Base-by-base conservation (phyloP, 352 stramenopile genomes). In the Globisporangium takayamanum region DNA sequence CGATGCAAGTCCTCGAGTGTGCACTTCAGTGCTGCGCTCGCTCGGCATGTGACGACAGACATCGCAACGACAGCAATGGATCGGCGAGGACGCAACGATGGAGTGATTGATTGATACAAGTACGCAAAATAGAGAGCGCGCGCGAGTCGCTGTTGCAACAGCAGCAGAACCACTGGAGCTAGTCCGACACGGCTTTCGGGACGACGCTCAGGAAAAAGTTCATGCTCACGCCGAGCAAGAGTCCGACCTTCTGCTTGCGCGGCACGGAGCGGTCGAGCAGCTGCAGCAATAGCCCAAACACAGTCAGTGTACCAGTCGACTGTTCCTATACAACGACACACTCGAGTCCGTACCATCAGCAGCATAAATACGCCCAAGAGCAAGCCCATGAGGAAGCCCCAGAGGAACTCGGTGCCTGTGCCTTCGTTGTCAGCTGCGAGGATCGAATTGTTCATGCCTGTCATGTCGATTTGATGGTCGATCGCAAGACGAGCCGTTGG, bases 141-240 rank as follows among this genome's bases (percentile, higher is more conserved):
- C 44, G 30, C 20, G 45, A 37, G 25, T 15, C 10, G 30, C 33
- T 10, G 7, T 12, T 6, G 44, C 16, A 12, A 6, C 44, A 12
- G 44, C n/a, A 20, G 16, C 39, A 22, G 30, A 22, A 22, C 22
- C 22, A 22, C 25, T 16, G 46, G 46, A 18, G 42, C 60, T 81
- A 75, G 50, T 91, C 78, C 2, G 80, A 81, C 55, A 91, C 78
- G 56, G 78, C 78, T 60, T 81, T 83, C 25, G 83, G 83, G n/a
- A 95, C 74, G 58, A 95, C 81, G 66, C 82, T 95, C 55, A 95
- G 69, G 63, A 95, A 89, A 66, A 95, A 91, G 55, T 95, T 95
- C 76, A 95, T 91, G 70, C 80, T 91, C 47, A 95, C 85, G 53
- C 85, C 85, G 33, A 93, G 73, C 48, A 95, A 63, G 50, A 95